These are phyloP conservation scores for Aspergillus udagawae DNA, from an alignment of 2,329 filamentous ascomycete genomes.

Conservation along the genomic window DNA sequence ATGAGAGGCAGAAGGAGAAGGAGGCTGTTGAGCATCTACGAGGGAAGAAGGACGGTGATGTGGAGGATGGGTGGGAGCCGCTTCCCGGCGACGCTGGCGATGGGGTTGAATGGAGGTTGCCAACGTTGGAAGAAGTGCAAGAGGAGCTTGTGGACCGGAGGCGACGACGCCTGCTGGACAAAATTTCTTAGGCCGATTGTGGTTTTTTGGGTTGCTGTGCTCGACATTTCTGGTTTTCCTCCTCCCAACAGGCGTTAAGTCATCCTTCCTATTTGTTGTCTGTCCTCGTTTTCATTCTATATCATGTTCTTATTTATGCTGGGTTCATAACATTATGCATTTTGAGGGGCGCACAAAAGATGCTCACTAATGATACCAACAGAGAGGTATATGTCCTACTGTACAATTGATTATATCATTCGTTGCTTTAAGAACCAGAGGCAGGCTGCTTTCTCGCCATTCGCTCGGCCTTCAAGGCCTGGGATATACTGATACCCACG, in stretches of 20 bases:
- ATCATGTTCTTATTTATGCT: conserved; percentile 6
- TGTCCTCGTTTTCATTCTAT: conserved; percentile 5
- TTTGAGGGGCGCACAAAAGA: conserved; percentile 9
- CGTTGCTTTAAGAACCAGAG: conserved; percentile 17
- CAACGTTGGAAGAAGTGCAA: conserved; percentile 88
- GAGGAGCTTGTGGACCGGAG: conserved; percentile 85
- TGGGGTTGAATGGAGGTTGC: conserved; percentile 75
- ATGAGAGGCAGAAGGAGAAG: conserved; percentile 78
- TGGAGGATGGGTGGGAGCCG: conserved; percentile 72
- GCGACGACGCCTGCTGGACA: conserved; percentile 77
- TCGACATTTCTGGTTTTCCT: conserved; percentile 11
- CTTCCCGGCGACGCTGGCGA: conserved; percentile 84
- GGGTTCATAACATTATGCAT: conserved; percentile 13
- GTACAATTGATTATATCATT: conserved; percentile 21
- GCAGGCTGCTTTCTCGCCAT: conserved; percentile 23
- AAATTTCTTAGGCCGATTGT: conserved; percentile 52
- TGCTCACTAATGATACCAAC: conserved; percentile 16
- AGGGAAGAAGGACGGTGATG: conserved; percentile 53
- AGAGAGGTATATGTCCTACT: conserved; percentile 13
- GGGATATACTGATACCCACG: conserved; percentile 39
- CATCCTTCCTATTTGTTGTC: conserved; percentile 10
- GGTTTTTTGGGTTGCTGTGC: conserved; percentile 7
- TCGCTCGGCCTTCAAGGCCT: conserved; percentile 40
- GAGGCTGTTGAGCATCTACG: conserved; percentile 71
- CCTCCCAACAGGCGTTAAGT: conserved; percentile 17